Percentiles rank a stretch among this genome's conserved stretches.
phyloP scores from a whole-genome alignment of 371 early-diverging fungal genomes.

The Syncephalastrum racemosum region DNA sequence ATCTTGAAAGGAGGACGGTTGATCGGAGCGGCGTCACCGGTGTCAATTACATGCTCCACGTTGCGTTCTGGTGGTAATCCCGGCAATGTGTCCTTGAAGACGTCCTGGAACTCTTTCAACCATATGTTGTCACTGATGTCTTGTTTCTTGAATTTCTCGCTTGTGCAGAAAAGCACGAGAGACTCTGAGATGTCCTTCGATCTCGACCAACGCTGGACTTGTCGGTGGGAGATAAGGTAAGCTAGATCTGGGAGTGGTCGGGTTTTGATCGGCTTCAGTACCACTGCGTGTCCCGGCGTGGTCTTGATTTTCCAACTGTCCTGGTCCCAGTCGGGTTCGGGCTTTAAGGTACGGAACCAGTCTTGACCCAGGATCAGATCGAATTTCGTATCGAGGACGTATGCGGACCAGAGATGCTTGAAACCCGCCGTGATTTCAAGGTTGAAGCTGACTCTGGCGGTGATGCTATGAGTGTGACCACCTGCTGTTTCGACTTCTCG shows the following conservation, averaged over 20 bases:
- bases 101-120: conserved; percentile 3
- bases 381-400: conserved; percentile 12
- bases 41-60: conserved; percentile 8
- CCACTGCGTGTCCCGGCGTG: background rate
- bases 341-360: too few species aligned
- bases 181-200: too few species aligned
- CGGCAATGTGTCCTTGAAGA: conserved; percentile 6
- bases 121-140: too few species aligned
- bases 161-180: too few species aligned
- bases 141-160: conserved; percentile 1
- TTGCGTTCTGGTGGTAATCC: conserved; percentile 7
- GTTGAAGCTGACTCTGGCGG: too few species aligned
- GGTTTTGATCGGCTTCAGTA: background rate
- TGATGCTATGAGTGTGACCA: conserved; percentile 4
- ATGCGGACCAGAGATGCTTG: too few species aligned
- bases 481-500: conserved; percentile 8
- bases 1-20: conserved; percentile 22
- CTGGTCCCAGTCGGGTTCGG: conserved; percentile 6
- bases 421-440: too few species aligned
- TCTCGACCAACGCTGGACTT: too few species aligned
- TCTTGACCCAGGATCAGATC: too few species aligned
- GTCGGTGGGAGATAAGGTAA: too few species aligned
- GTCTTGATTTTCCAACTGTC: conserved; percentile 7
- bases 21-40: conserved; percentile 3
- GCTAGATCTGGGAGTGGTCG: background rate